phyloP scores from a whole-genome alignment of 1,284 basidiomycete genomes.

The Afroboletus lepidellus region DNA sequence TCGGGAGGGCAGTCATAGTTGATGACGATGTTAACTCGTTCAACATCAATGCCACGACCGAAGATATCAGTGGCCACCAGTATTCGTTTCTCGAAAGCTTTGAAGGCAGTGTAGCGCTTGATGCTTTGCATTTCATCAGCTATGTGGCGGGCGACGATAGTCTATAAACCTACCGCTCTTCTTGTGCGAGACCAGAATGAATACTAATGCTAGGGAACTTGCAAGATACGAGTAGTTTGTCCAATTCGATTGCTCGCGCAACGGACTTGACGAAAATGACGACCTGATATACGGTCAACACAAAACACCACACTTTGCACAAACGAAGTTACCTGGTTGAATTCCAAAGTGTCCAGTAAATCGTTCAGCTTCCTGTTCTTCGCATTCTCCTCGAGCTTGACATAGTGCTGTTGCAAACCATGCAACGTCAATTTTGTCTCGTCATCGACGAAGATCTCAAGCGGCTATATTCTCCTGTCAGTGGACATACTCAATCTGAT shows the following conservation, averaged over 20 bases:
- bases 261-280: slow-evolving; percentile 99
- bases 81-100: slow-evolving; percentile 99
- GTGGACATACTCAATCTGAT: not conserved
- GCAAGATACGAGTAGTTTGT: slow-evolving; percentile 94
- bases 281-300: slow-evolving; percentile 55
- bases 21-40: slow-evolving; percentile 95
- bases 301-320: not conserved
- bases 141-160: not conserved
- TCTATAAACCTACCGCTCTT: slow-evolving; percentile 76
- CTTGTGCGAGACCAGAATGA: slow-evolving; percentile 91
- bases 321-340: slow-evolving; percentile 79
- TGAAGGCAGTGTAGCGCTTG: slow-evolving; percentile 97
- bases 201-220: slow-evolving; percentile 99
- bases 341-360: slow-evolving; percentile 93
- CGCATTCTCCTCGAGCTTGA: too few species aligned
- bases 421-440: slow-evolving; percentile 99
- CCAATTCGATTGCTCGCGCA: slow-evolving; percentile 92
- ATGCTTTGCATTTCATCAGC: slow-evolving; percentile 55
- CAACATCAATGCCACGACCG: slow-evolving; percentile 92
- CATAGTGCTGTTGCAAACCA: slow-evolving; percentile 99
- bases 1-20: slow-evolving; percentile 96
- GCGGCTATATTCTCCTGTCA: slow-evolving; percentile 59
- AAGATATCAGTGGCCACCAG: slow-evolving; percentile 98
- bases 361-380: slow-evolving; percentile 99
- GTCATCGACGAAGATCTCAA: slow-evolving; percentile 99